Evolutionary conservation across 345 rosid genomes (phyloP).

Genomic region (Brassica cretica): DNA sequence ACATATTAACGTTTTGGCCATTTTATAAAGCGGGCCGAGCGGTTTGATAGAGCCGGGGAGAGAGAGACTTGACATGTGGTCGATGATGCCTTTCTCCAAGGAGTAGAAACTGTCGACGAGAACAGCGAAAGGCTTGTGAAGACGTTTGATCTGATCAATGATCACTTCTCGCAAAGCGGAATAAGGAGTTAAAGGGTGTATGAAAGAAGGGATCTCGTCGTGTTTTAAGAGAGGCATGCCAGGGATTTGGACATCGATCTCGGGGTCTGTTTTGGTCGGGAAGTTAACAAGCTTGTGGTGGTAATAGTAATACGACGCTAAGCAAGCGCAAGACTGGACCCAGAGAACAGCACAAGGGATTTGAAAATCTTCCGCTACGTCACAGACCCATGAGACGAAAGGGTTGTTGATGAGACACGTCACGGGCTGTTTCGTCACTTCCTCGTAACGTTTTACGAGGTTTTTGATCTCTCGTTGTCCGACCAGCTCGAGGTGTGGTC

Average conservation of each 20-base stretch:
- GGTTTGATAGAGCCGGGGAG: conserved; percentile 44
- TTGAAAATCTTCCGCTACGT: conserved; percentile 63
- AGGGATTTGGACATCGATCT: conserved; percentile 65
- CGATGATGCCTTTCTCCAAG: conserved; percentile 62
- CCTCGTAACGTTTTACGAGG: conserved; percentile 49
- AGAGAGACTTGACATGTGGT: conserved; percentile 59
- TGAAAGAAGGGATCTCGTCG: conserved; percentile 79
- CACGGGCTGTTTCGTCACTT: conserved; percentile 56
- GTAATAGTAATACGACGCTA: conserved; percentile 68
- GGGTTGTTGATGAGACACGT: conserved; percentile 83
- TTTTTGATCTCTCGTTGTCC: conserved; percentile 50
- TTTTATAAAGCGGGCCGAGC: conserved; percentile 60
- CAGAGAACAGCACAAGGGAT: conserved; percentile 85
- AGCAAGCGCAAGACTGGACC: conserved; percentile 88
- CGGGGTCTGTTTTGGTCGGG: conserved; percentile 56
- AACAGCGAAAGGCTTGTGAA: conserved; percentile 65
- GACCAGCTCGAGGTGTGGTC: conserved; percentile 52
- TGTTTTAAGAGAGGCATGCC: conserved; percentile 64
- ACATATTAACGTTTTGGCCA: conserved; percentile 21
- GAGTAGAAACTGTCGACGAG: conserved; percentile 72
- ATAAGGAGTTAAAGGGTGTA: conserved; percentile 56
- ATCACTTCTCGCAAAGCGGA: conserved; percentile 49
- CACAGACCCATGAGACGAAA: conserved; percentile 82
- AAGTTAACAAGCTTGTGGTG: conserved; percentile 50
- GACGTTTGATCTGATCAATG: conserved; percentile 56